Percentiles rank a stretch among this genome's conserved stretches.
Conservation (phyloP, 2,329 filamentous ascomycete species). For the Rutstroemia sp. region DNA sequence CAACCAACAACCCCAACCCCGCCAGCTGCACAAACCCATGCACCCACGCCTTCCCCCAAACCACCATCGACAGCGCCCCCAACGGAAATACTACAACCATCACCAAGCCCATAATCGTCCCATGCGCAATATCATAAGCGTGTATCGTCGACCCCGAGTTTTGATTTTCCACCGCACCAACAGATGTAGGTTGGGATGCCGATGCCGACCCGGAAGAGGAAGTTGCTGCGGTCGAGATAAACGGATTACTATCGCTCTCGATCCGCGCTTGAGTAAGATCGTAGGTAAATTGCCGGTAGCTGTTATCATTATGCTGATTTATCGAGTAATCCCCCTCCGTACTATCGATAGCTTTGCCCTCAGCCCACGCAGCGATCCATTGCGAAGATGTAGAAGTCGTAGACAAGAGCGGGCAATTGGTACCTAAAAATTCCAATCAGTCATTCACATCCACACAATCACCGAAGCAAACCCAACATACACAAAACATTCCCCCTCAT, state of each 20-base stretch:
- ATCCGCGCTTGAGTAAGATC: constrained; percentile 22
- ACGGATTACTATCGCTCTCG: constrained; percentile 20
- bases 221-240: constrained; percentile 9
- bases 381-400: constrained; percentile 13
- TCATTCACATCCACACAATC: too few species aligned
- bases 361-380: constrained; percentile 25
- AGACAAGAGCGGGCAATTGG: constrained; percentile 14
- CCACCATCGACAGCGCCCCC: constrained; percentile 51
- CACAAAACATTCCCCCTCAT: constrained; percentile 52
- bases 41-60: constrained; percentile 38
- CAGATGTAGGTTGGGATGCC: constrained; percentile 4
- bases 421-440: constrained; percentile 6
- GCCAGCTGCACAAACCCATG: constrained; percentile 50
- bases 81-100: constrained; percentile 53
- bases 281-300: constrained; percentile 15
- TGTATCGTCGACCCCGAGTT: neutral
- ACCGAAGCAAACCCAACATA: constrained; percentile 12
- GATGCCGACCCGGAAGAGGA: neutral
- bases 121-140: constrained; percentile 38
- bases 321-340: constrained; percentile 13
- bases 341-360: constrained; percentile 18
- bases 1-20: constrained; percentile 50
- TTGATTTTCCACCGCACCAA: neutral
- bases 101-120: constrained; percentile 52
- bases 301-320: constrained; percentile 14